Conservation (phyloP, 768 basidiomycete species). For the Naganishia antarctica region DNA sequence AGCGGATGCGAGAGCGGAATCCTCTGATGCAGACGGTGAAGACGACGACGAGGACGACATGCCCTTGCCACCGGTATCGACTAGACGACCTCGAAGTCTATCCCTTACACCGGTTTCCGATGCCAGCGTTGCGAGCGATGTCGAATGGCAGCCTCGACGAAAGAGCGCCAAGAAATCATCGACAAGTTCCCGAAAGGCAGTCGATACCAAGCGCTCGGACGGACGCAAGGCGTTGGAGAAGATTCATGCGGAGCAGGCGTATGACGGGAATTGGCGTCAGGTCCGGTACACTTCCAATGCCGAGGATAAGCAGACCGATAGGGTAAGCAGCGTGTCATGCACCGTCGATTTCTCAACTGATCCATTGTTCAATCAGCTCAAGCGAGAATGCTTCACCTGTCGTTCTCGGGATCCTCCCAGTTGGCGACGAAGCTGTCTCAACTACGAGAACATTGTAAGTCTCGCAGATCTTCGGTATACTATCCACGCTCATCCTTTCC, state of each 20-base stretch:
- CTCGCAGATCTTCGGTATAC: not conserved
- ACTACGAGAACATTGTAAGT: constrained; percentile 20
- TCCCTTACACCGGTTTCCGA: not conserved
- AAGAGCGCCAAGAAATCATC: constrained; percentile 7
- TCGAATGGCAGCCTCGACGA: constrained; percentile 19
- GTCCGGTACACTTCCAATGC: constrained; percentile 19
- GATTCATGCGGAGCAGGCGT: not conserved
- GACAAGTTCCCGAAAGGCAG: not conserved
- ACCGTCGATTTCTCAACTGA: not conserved
- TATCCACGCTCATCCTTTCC: too few species aligned
- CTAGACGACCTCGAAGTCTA: not conserved
- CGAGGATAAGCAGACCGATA: constrained; percentile 26
- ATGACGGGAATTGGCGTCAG: not conserved
- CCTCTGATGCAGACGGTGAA: too few species aligned
- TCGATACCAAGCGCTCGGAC: not conserved
- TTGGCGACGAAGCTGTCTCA: constrained; percentile 23
- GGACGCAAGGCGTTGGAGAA: constrained; percentile 14
- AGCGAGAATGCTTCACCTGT: constrained; percentile 25
- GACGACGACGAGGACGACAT: not conserved
- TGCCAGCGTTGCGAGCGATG: not conserved
- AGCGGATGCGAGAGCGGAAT: not conserved
- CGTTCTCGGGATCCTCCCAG: constrained; percentile 22
- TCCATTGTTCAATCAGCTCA: constrained; percentile 5
- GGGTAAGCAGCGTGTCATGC: not conserved
- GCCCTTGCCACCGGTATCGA: not conserved